Percentiles rank a stretch among this genome's conserved stretches.
These are phyloP conservation scores for Candida tammaniensis DNA, from an alignment of 805 yeast genomes.

Conservation along the genomic window DNA sequence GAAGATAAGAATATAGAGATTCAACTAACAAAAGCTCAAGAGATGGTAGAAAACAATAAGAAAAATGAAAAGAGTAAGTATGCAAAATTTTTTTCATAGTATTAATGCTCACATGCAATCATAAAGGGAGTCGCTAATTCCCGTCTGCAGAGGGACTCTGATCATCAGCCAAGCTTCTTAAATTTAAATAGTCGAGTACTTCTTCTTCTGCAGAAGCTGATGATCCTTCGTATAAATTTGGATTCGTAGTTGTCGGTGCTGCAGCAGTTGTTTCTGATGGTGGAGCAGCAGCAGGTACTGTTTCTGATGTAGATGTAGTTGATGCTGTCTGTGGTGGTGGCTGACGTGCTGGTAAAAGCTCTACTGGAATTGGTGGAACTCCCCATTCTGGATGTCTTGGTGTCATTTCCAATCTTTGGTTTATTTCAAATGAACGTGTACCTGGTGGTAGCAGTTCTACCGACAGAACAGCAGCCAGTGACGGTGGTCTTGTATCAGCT, in stretches of 20 bases:
- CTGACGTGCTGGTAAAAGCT: not conserved
- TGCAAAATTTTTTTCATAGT: conserved; percentile 56
- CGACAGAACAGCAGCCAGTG: conserved; percentile 5
- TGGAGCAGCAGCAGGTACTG: not conserved
- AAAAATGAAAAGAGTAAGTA: conserved; percentile 52
- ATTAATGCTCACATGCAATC: conserved; percentile 4
- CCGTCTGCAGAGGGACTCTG: conserved; percentile 7
- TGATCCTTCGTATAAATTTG: conserved; percentile 45
- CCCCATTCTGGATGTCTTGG: too few relatives aligned
- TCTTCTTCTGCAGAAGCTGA: conserved; percentile 25
- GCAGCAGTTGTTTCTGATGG: not conserved
- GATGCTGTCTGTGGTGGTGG: conserved; percentile 11
- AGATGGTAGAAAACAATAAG: conserved; percentile 40
- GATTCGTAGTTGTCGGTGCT: conserved; percentile 41
- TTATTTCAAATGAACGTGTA: too few relatives aligned
- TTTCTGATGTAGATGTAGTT: not conserved
- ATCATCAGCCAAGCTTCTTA: conserved; percentile 23
- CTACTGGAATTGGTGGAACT: not conserved
- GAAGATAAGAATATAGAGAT: conserved; percentile 47
- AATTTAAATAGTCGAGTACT: conserved; percentile 26
- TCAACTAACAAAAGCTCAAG: conserved; percentile 44
- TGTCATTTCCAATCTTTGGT: too few relatives aligned
- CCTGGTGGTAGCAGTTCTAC: conserved; percentile 3
- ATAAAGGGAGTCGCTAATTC: too few relatives aligned
- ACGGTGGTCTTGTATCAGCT: not conserved